Percentiles rank a stretch among this genome's conserved stretches.
Conservation (phyloP, 345 rosid species). For the Populus nigra region DNA sequence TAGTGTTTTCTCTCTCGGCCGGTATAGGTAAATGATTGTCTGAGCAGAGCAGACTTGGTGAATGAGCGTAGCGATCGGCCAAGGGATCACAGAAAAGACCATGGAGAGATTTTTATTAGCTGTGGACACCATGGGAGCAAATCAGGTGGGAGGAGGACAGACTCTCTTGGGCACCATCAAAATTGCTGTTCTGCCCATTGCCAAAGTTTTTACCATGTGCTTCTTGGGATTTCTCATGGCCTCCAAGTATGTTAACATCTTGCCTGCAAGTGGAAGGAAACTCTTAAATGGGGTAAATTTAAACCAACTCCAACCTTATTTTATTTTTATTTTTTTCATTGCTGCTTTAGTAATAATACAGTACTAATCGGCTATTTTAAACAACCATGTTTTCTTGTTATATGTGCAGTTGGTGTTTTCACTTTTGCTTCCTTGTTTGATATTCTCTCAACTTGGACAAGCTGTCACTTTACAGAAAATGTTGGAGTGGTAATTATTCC, state of each 20-base stretch:
- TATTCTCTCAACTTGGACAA: constrained; percentile 97
- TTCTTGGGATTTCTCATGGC: constrained; percentile 97
- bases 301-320: not conserved
- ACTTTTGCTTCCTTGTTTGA: constrained; percentile 94
- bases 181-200: constrained; percentile 94
- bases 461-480: constrained; percentile 79
- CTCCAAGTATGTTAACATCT: constrained; percentile 84
- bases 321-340: not conserved
- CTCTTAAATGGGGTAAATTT: constrained; percentile 81
- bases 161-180: constrained; percentile 61
- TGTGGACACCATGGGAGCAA: constrained; percentile 19
- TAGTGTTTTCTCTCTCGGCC: no score
- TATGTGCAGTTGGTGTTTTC: constrained; percentile 80
- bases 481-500: constrained; percentile 63
- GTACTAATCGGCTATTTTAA: not conserved
- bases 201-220: constrained; percentile 92
- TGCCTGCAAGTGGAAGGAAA: constrained; percentile 86
- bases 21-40: not conserved
- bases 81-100: not conserved
- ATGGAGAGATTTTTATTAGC: constrained; percentile 45
- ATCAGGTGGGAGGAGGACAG: constrained; percentile 46
- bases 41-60: constrained; percentile 1
- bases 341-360: not conserved
- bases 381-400: not conserved
- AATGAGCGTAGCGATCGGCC: not conserved